phyloP scores from a whole-genome alignment of 305 asterid genomes.

The Fraxinus xanthoxyloides region DNA sequence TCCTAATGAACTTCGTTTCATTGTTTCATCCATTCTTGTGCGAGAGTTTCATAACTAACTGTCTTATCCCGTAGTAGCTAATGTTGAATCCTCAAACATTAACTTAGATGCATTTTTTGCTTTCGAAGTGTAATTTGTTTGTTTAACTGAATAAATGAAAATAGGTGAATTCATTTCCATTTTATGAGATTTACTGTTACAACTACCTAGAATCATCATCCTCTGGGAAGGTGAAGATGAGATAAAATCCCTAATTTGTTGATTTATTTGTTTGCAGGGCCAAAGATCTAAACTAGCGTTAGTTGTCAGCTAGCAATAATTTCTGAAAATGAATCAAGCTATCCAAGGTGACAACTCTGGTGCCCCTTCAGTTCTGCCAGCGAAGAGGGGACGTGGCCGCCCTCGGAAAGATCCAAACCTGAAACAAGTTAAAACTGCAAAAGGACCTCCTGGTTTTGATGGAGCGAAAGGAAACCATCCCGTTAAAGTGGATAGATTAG shows the following conservation, averaged over 20 bases:
- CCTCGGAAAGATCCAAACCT: conserved; percentile 74
- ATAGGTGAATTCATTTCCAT: background rate
- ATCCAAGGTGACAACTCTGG: conserved; percentile 56
- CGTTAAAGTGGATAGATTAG: conserved; percentile 24
- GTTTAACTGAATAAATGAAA: background rate
- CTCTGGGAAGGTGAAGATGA: background rate
- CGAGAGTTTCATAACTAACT: background rate
- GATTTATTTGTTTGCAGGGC: conserved; percentile 22
- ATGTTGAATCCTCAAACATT: background rate
- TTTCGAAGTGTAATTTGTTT: background rate
- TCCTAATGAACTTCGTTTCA: no score
- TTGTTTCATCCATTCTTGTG: no score
- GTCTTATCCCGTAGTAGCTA: background rate
- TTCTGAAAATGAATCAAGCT: conserved; percentile 48
- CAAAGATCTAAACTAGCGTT: background rate
- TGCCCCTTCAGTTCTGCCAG: conserved; percentile 38
- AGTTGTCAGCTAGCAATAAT: background rate
- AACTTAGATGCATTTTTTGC: background rate
- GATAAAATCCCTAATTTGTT: background rate
- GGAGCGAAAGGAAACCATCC: conserved; percentile 34
- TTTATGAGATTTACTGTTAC: background rate
- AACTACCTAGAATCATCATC: background rate
- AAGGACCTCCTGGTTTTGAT: conserved; percentile 52
- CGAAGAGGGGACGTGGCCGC: conserved; percentile 78
- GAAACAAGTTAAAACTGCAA: conserved; percentile 35